Evolutionary conservation across 2,329 filamentous ascomycete species (phyloP), one percentile per base, ranked within the genome.

Genomic region (Colletotrichum kahawae): DNA sequence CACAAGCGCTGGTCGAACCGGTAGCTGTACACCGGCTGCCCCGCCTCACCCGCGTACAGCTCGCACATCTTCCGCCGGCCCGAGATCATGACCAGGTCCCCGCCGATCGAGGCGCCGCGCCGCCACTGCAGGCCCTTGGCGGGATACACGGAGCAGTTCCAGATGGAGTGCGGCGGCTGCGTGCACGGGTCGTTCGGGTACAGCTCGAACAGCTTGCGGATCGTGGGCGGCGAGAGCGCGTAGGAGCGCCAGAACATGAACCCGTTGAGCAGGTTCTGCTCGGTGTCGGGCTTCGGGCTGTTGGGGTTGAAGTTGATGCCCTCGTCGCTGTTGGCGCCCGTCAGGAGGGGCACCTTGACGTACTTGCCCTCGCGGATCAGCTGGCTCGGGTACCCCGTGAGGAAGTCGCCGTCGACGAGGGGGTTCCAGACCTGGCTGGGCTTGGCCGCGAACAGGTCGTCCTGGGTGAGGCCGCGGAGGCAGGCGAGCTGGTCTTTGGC

Each of bases 281-380:
- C 84, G 5, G 84, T 88, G 68, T 89, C 80, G 7, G 82, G 78
- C 2, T 78, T 80, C n/a, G 82, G 80, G n/a, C 87, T 82, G 7
- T 82, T 84, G 9, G 76, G 70, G 48, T 76, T 74, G 75, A 88
- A 87, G 36, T 80, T 81, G 54, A 83, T 83, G 4, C 85, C 86
- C 77, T 90, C 88, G 77, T 90, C 88, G 5, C 84, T 87, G 76
- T 89, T 90, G 65, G 87, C 84, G 4, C 88, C 88, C 1, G 83
- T 85, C 2, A 90, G 79, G 24, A 88, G 80, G 0, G 88, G 88
- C 0, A 89, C 82, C 4, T 83, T 80, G 54, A 85, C 82, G 77
- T 85, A 89, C 18, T 85, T 85, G 1, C 83, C 84, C n/a, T 83
- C 76, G 1, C 80, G 79, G 34, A 86, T 85, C 6, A 88, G 84